Evolutionary conservation across 1,139 yeast genomes (phyloP), one percentile per base, ranked within the genome.

Genomic region (Pichia sp.): DNA sequence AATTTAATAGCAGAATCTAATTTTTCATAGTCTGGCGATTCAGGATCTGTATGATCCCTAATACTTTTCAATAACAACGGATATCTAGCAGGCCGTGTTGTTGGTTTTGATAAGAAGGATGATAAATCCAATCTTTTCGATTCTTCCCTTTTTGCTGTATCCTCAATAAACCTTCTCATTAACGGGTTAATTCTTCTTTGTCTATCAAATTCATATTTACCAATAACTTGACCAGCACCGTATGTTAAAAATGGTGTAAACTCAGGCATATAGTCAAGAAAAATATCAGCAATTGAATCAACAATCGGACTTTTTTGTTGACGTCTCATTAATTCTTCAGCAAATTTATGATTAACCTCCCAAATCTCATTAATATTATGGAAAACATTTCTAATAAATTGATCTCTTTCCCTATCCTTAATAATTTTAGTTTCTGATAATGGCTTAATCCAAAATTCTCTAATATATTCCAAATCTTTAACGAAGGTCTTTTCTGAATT

Each of bases 141-240:
- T 68, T 90, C 98, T 53, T 95, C 93, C 66, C 90, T 76, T 66
- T 89, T 81, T 61, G 88, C 95, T 28, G 91, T 87, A 56, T 95
- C 96, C 64, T 89, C 96, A 54, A 93, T 87, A 67, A 93, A 93
- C 64, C 95, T 75, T 27, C 96, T 93, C 72, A 93, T 93, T 57
- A 87, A 80, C 54, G 95, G 85, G 67, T 95, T 93, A 31, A 86
- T 88, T 55, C 89, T 85, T 68, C 90, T 89, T 66, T 93, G 99
- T 50, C 97, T 79, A 70, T 93, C 99, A 70, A 90, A 90, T 68
- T 93, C 96, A 70, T 89, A 90, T 67, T 90, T 89, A 14, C 97
- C 98, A 71, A 89, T 90, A 51, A 93, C 90, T 67, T 95, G 95
- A 54, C 93, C 90, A n/a, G 97, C 97, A 55, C 96, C 95, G 67